Conservation (phyloP, 2,329 filamentous ascomycete species). For the Colletotrichum liriopes region DNA sequence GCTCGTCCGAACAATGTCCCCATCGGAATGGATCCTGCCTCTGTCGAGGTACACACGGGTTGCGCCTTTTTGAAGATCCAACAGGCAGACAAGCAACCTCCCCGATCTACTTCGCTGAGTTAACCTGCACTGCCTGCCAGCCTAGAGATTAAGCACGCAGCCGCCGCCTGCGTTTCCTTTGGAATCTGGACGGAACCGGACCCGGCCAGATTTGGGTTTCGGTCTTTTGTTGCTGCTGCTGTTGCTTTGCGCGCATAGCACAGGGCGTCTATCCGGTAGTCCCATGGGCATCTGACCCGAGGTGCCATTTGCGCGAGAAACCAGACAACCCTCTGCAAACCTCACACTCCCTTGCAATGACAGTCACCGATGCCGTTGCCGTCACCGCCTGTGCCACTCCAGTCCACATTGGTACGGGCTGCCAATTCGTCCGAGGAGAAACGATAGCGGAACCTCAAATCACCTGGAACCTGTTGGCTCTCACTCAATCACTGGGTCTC, state of each 20-base stretch:
- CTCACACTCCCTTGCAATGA: conserved; percentile 2
- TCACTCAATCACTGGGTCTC: conserved; percentile 24
- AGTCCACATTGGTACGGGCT: background rate
- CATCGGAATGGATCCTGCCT: conserved; percentile 32
- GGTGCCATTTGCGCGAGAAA: conserved; percentile 10
- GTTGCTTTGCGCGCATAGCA: conserved; percentile 1
- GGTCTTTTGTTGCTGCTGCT: background rate
- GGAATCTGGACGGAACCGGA: background rate
- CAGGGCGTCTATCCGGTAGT: conserved; percentile 2
- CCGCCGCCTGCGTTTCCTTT: background rate
- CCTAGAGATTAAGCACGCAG: conserved; percentile 19
- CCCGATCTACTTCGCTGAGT: background rate
- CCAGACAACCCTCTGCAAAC: conserved; percentile 1
- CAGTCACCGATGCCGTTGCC: conserved; percentile 6
- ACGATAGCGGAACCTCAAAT: conserved; percentile 1
- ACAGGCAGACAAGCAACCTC: conserved; percentile 17
- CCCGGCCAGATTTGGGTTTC: background rate
- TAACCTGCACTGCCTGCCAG: conserved; percentile 23
- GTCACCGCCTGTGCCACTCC: conserved; percentile 12
- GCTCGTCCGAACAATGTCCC: conserved; percentile 39
- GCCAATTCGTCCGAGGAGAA: conserved; percentile 17
- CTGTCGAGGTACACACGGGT: conserved; percentile 1
- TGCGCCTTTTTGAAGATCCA: conserved; percentile 35
- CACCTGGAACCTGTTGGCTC: conserved; percentile 13
- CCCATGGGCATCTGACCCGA: conserved; percentile 17